Evolutionary conservation across 352 stramenopile species (phyloP).

Genomic region (Thraustotheca clavata): DNA sequence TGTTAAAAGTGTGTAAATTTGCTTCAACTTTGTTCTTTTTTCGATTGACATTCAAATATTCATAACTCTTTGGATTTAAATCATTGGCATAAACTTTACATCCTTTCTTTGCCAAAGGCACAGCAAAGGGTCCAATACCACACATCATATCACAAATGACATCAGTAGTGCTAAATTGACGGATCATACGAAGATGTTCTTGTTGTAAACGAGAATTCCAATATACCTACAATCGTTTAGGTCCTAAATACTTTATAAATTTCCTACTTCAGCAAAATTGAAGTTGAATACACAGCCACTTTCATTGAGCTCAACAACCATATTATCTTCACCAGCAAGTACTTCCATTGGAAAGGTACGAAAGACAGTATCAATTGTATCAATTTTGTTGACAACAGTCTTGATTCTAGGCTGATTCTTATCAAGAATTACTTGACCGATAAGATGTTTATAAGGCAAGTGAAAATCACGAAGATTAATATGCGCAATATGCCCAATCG

Average conservation of each 20-base stretch:
- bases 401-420: conserved; percentile 91
- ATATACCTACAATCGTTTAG: conserved; percentile 56
- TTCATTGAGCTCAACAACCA: conserved; percentile 88
- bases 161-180: conserved; percentile 43
- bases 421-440: conserved; percentile 96
- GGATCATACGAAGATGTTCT: conserved; percentile 91
- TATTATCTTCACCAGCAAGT: conserved; percentile 77
- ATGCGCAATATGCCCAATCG: conserved; percentile 95
- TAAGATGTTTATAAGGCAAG: conserved; percentile 94
- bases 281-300: conserved; percentile 90
- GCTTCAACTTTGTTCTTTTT: conserved; percentile 85
- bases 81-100: conserved; percentile 89
- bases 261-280: conserved; percentile 85
- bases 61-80: conserved; percentile 86
- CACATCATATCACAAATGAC: conserved; percentile 94
- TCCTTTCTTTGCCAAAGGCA: conserved; percentile 86
- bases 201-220: conserved; percentile 95
- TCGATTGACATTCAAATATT: conserved; percentile 89
- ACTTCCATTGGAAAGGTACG: conserved; percentile 97
- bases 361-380: conserved; percentile 92
- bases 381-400: conserved; percentile 98
- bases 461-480: conserved; percentile 93
- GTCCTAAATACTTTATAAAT: background rate
- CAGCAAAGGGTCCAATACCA: conserved; percentile 93
- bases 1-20: conserved; percentile 80